Base-by-base conservation (phyloP, 2,329 filamentous ascomycete species). In the Apiospora sp. region DNA sequence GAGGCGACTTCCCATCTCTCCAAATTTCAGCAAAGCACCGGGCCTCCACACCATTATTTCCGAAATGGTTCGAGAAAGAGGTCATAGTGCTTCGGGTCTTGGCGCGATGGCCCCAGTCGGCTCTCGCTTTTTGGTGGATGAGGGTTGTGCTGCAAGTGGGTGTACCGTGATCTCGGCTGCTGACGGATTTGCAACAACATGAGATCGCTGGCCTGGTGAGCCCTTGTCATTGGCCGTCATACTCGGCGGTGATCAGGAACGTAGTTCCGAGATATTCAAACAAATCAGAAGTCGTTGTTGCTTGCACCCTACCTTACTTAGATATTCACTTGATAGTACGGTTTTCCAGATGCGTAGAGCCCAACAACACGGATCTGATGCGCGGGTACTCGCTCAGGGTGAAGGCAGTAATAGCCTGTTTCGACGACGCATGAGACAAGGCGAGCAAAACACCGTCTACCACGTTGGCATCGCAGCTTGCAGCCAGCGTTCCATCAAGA, bases 381-480 rank as follows among this genome's bases (percentile, higher is more conserved):
- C 30, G 51, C 19, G 27, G 16, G 27, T 34, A 1, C 10, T 13
- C 4, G 30, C 16, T 19, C 14, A 64, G 58, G 14, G 16, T n/a
- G 30, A n/a, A 41, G 14, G 51, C 13, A 34, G 54, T 34, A 24
- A 13, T 30, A 37, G 22, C 34, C 19, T 41, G 22, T 10, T 41
- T 34, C 58, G 19, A 41, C 37, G 58, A 37, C 7, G 13, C 34
- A 64, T 41, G 58, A 34, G 58, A 64, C 58, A 30, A 12, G 30
- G 34, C 58, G 30, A 41, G 30, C 58, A 64, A 64, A 37, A 41
- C 58, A 41, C 19, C 41, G 58, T 24, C 58, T 64, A 34, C 58
- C 58, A 64, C 58, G 58, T 64, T 64, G 58, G 58, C 58, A 64
- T n/a, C 37, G 58, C 34, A 64, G 58, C 58, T 64, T 64, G 58